Base-by-base conservation (phyloP, 768 basidiomycete species). In the Collybia sordida region DNA sequence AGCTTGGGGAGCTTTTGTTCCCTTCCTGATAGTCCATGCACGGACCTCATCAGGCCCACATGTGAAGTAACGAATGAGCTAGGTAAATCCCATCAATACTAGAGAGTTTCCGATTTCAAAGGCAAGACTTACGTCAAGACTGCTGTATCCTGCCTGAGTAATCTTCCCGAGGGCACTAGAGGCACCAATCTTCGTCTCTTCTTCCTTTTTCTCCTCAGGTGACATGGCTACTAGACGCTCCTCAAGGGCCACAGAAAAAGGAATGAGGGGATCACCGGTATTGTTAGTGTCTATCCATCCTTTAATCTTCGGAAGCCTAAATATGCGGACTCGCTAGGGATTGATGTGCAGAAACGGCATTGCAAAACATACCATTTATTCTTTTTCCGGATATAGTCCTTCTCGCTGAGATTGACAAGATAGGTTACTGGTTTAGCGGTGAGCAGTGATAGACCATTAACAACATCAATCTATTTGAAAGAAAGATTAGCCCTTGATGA, bases 381-480 rank as follows among this genome's bases (percentile, higher is more conserved):
- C 84, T 98, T 98, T 72, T 98, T 98, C 56, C 97, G 86, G 52
- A 91, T 72, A 61, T 90, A 99, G 66, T 99, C 97, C 57, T 83
- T 82, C 69, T 98, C 95, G 51, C 90, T 93, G 41, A 99, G 74
- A 72, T 99, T 99, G 72, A 98, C 94, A 43, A 99, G 88, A 73
- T 99, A 99, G 44, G 90, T 97, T 53, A 98, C 92, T 27, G 96
- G 91, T 66, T 98, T 98, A 47, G 97, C 95, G 15, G 96, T 98
- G 47, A 99, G 80, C 21, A 99, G 85, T 58, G 85, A 81, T 50
- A 99, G 84, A 39, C 82, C 69, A 69, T 97, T 97, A 67, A 97
- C 86, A 49, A 92, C 83, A 56, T 95, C 93, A 56, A 96, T 86
- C 93, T 96, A 61, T 18, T 39, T 46, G 35, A 54, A 38, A 17